These are phyloP conservation scores for Fusarium fracticaudum DNA, from an alignment of 2,329 filamentous ascomycete genomes.

Conservation along the genomic window DNA sequence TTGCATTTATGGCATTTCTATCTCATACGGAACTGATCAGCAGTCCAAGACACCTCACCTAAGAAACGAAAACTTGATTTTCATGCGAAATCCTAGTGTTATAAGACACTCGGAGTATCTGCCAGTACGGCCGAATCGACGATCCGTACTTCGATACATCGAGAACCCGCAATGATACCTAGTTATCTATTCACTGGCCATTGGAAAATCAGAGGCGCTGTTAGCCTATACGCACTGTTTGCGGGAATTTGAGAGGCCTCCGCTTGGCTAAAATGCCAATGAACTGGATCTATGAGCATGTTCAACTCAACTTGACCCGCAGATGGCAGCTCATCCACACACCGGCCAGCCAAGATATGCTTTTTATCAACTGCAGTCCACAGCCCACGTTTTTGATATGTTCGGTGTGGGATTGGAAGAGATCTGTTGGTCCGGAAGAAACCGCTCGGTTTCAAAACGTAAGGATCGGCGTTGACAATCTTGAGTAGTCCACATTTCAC, in stretches of 20 bases:
- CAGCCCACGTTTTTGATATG: neutral
- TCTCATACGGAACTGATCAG: neutral
- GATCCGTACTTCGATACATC: neutral
- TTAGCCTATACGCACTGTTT: neutral
- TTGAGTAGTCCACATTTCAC: neutral
- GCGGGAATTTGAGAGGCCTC: neutral
- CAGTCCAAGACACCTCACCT: neutral
- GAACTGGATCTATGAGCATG: neutral
- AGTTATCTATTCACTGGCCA: neutral
- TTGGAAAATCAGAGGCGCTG: neutral
- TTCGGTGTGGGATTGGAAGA: neutral
- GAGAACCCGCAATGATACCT: neutral
- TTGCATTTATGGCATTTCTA: too few species aligned
- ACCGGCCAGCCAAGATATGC: neutral
- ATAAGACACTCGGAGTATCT: neutral
- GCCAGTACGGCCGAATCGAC: neutral
- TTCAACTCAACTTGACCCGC: neutral
- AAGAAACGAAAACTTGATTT: slow-evolving; percentile 15
- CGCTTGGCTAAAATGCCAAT: neutral
- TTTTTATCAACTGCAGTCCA: neutral
- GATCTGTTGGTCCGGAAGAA: neutral
- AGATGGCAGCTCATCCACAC: neutral
- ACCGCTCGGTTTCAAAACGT: neutral
- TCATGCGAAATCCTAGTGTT: neutral
- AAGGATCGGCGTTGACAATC: neutral